phyloP scores from a whole-genome alignment of 768 basidiomycete species.

The Psilocybe subaeruginosa region DNA sequence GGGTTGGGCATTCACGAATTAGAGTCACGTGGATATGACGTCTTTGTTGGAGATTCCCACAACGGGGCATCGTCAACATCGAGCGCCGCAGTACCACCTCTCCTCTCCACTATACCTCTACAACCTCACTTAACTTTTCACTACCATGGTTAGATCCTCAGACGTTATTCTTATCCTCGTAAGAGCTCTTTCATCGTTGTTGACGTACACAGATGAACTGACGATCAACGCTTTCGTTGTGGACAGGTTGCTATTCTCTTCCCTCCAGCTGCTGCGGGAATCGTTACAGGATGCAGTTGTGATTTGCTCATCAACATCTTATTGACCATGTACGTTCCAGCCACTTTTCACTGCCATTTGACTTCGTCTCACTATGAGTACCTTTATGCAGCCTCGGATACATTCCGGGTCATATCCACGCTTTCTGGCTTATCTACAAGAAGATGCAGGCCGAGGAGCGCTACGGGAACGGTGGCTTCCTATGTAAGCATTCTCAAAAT shows the following conservation, averaged over 20 bases:
- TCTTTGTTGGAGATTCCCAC: neutral
- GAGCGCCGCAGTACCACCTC: neutral
- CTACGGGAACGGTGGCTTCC: slow-evolving; percentile 77
- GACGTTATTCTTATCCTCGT: slow-evolving; percentile 83
- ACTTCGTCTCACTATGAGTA: neutral
- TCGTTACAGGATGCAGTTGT: slow-evolving; percentile 83
- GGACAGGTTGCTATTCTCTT: slow-evolving; percentile 75
- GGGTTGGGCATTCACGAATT: too few relatives aligned
- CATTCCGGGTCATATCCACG: slow-evolving; percentile 73
- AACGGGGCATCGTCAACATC: neutral
- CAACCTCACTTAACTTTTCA: slow-evolving; percentile 11
- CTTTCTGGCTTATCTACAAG: slow-evolving; percentile 90
- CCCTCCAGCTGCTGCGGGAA: slow-evolving; percentile 78
- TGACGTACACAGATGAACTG: neutral
- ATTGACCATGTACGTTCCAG: slow-evolving; percentile 65
- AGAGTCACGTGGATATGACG: neutral
- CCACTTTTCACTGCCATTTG: neutral
- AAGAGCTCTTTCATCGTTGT: slow-evolving; percentile 24
- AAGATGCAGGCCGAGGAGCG: slow-evolving; percentile 87
- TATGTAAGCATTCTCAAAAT: slow-evolving; percentile 53
- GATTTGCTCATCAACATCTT: slow-evolving; percentile 86
- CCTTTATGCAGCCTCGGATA: slow-evolving; percentile 64
- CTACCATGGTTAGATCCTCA: slow-evolving; percentile 57
- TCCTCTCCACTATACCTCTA: neutral
- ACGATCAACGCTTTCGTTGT: neutral